phyloP scores from a whole-genome alignment of 1,284 basidiomycete species.

The Moesziomyces globuligerus region DNA sequence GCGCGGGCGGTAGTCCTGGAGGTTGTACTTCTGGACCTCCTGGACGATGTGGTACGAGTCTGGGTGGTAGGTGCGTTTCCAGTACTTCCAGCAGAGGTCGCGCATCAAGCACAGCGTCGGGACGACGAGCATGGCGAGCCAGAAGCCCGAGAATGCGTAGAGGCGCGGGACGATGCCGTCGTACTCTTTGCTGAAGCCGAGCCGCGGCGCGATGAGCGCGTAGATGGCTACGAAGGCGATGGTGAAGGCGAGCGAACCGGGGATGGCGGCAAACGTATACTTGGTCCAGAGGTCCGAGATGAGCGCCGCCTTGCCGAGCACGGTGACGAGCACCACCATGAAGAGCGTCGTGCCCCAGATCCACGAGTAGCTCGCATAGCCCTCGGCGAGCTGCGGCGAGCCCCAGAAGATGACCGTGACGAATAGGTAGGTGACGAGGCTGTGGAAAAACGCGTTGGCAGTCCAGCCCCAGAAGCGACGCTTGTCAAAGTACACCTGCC shows the following conservation, averaged over 20 bases:
- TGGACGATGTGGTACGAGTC: constrained; percentile 96
- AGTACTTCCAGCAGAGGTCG: constrained; percentile 71
- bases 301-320: constrained; percentile 94
- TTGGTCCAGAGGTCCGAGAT: constrained; percentile 99
- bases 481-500: constrained; percentile 61
- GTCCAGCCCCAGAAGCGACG: constrained; percentile 87
- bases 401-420: constrained; percentile 91
- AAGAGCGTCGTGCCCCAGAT: constrained; percentile 98
- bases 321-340: constrained; percentile 89
- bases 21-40: constrained; percentile 89
- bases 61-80: constrained; percentile 82
- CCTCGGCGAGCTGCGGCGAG: constrained; percentile 75
- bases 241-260: constrained; percentile 93
- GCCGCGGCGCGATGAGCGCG: constrained; percentile 81
- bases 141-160: constrained; percentile 87
- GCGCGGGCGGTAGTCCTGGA: constrained; percentile 94
- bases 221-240: constrained; percentile 94
- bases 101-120: constrained; percentile 87
- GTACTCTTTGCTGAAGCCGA: constrained; percentile 85
- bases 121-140: constrained; percentile 86
- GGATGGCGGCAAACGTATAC: constrained; percentile 85
- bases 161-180: constrained; percentile 81
- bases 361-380: constrained; percentile 91
- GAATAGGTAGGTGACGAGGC: constrained; percentile 86
- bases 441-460: constrained; percentile 80